Base-by-base conservation (phyloP, 495 filamentous ascomycete species). In the Ramalina peruviana region DNA sequence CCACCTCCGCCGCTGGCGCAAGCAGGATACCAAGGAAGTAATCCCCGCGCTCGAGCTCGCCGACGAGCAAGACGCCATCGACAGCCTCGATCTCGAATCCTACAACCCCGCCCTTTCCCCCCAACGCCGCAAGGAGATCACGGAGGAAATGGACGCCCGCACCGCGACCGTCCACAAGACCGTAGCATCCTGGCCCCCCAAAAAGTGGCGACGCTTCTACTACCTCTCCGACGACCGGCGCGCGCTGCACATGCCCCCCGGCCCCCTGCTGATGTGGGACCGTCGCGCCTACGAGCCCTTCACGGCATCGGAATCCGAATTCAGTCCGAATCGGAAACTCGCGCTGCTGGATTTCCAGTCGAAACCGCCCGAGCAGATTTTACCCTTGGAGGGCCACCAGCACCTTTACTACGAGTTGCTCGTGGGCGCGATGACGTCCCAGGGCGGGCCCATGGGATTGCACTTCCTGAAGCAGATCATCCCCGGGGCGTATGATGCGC, bases 211-310 rank as follows among this genome's bases (percentile, higher is more conserved):
- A 3, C 51, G 39, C 6, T 38, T 61, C 4, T 13, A 59, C 3
- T 59, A 64, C 13, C 53, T 59, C 38, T 67, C 64, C 40, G 75
- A 79, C 56, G 76, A 76, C 49, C 56, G 67, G 30, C 61, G 70
- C 43, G 48, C 65, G 16, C 65, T 69, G 16, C 52, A 53, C 9
- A 67, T 69, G 42, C 51, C 64, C 9, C 68, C 76, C 4, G 33
- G 45, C 12, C 72, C 72, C 0, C 36, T 72, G 5, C 64, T 87
- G 2, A 50, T 65, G 44, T 86, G 78, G 78, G 82, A 88, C 58
- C 75, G 72, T 4, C 79, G 84, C 23, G 65, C 62, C 7, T 78
- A 72, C 40, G 76, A 83, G 19, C 73, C 78, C 4, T 58, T 85
- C 40, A 50, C 58, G 7, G 68, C 74, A 20, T 43, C 70, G 11